Conservation (phyloP, 2,329 filamentous ascomycete genomes). For the Aspergillus tubingensis region DNA sequence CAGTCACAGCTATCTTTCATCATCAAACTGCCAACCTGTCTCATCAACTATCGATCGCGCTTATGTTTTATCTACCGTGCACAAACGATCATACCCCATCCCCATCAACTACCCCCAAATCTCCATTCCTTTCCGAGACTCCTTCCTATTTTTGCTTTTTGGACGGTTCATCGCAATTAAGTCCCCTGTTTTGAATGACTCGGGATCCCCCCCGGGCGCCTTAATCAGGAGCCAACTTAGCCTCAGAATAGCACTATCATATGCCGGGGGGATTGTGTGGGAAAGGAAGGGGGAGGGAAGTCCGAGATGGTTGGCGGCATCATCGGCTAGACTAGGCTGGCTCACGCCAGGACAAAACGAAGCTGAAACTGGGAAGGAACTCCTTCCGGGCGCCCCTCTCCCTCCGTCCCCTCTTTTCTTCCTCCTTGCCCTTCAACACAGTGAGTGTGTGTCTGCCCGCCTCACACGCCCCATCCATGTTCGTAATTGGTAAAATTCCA, state of each 20-base stretch:
- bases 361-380: slow-evolving; percentile 19
- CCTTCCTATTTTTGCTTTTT: slow-evolving; percentile 8
- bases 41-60: no score
- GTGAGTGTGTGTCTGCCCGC: no score
- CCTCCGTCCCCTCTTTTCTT: not conserved
- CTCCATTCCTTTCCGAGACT: not conserved
- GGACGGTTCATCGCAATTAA: not conserved
- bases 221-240: not conserved
- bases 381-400: not conserved
- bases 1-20: slow-evolving; percentile 5
- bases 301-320: not conserved
- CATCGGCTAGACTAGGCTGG: not conserved
- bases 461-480: slow-evolving; percentile 1
- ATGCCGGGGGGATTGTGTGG: not conserved
- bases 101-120: not conserved
- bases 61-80: not conserved
- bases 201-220: not conserved
- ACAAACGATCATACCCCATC: not conserved
- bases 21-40: not conserved
- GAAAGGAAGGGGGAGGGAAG: not conserved
- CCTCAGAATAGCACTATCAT: not conserved
- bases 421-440: no score
- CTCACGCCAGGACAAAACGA: slow-evolving; percentile 14
- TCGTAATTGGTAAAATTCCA: slow-evolving; percentile 22
- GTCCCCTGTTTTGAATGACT: not conserved